Conservation (phyloP, 2,329 filamentous ascomycete genomes). For the Penicillium hordei region DNA sequence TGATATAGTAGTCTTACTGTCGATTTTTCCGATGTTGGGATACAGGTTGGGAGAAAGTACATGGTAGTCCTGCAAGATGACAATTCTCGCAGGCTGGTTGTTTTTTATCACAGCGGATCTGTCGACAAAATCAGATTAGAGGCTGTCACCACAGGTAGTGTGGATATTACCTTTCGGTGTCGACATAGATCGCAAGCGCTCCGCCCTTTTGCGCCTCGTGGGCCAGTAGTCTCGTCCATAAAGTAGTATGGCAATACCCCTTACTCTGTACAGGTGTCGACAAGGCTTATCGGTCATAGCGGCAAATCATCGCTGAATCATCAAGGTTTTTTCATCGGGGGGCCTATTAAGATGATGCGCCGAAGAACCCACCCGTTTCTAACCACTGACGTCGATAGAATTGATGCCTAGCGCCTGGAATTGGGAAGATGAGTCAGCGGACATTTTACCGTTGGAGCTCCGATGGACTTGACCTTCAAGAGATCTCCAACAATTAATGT, state of each 20-base stretch:
- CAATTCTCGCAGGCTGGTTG: conserved; percentile 29
- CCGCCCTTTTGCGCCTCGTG: conserved; percentile 3
- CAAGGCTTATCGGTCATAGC: not conserved
- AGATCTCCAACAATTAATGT: too few species aligned
- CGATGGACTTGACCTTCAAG: too few species aligned
- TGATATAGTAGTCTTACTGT: conserved; percentile 16
- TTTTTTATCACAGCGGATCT: conserved; percentile 30
- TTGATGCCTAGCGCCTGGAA: not conserved
- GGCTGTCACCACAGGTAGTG: not conserved
- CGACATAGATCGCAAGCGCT: conserved; percentile 12
- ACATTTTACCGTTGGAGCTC: too few species aligned
- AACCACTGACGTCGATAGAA: not conserved
- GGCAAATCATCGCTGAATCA: conserved; percentile 5
- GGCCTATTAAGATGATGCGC: not conserved
- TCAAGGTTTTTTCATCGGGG: not conserved
- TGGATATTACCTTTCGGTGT: conserved; percentile 10
- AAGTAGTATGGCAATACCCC: not conserved
- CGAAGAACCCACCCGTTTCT: not conserved
- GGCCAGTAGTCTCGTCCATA: conserved; percentile 8
- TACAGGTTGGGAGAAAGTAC: conserved; percentile 20
- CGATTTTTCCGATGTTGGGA: conserved; percentile 18
- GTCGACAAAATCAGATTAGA: not conserved
- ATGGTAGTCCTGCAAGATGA: conserved; percentile 19
- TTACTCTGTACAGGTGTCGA: not conserved
- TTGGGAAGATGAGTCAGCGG: conserved; percentile 2